Evolutionary conservation across 1,139 yeast species (phyloP).

Genomic region (Yamadazyma pseudoaaseri): DNA sequence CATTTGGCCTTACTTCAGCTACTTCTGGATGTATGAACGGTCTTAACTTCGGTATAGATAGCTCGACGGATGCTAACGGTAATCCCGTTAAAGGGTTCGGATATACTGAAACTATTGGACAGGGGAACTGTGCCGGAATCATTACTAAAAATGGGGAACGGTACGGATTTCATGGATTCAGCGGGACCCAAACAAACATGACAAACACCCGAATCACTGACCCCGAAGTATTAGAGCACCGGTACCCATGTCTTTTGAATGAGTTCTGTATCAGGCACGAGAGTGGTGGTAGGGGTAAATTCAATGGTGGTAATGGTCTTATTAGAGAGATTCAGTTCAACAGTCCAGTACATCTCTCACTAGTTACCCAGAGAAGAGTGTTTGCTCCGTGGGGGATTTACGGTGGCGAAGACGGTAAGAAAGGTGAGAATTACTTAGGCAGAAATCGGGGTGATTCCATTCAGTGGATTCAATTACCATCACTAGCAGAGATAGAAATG

Average conservation of each 20-base stretch:
- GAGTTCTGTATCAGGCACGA: slow-evolving; percentile 27
- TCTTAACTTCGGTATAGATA: slow-evolving; percentile 40
- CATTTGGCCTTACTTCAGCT: slow-evolving; percentile 43
- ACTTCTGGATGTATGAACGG: slow-evolving; percentile 40
- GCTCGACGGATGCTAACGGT: slow-evolving; percentile 31
- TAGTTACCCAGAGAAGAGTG: slow-evolving; percentile 23
- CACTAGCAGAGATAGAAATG: slow-evolving; percentile 21
- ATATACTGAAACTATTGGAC: slow-evolving; percentile 48
- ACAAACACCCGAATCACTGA: slow-evolving; percentile 43
- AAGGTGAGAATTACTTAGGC: slow-evolving; percentile 62
- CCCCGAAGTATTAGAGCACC: slow-evolving; percentile 33
- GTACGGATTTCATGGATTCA: slow-evolving; percentile 33
- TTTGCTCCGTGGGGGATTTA: slow-evolving; percentile 21
- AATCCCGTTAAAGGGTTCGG: slow-evolving; percentile 32
- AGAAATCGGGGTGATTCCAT: slow-evolving; percentile 23
- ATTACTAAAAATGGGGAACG: slow-evolving; percentile 19
- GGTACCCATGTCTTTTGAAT: slow-evolving; percentile 31
- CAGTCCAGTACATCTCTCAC: slow-evolving; percentile 18
- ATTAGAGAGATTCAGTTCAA: slow-evolving; percentile 21
- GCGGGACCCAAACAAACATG: slow-evolving; percentile 48
- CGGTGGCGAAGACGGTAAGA: slow-evolving; percentile 44
- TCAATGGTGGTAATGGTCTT: slow-evolving; percentile 33
- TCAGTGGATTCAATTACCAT: slow-evolving; percentile 21
- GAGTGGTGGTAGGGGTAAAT: slow-evolving; percentile 35
- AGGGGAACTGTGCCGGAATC: slow-evolving; percentile 45